Conservation (phyloP, 2,329 filamentous ascomycete genomes). For the Colletotrichum endophyticum region DNA sequence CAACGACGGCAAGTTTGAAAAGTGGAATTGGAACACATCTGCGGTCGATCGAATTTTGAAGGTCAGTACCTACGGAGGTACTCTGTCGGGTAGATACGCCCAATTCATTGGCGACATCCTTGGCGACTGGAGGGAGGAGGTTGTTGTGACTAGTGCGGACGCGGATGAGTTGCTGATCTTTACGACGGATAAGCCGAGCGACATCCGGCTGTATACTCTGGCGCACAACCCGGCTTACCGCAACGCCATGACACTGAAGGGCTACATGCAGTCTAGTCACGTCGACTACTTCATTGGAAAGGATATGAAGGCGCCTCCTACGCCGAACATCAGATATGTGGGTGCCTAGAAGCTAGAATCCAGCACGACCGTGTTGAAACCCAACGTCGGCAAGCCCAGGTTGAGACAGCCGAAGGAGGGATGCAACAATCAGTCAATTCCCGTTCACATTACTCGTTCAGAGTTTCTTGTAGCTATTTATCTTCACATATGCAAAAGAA, state of each 20-base stretch:
- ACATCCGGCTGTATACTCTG: conserved; percentile 26
- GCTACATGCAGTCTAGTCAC: conserved; percentile 26
- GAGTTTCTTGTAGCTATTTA: background rate
- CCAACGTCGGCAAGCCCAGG: background rate
- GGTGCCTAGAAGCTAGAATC: background rate
- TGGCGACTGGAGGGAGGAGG: conserved; percentile 27
- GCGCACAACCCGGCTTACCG: conserved; percentile 29
- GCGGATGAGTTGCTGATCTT: conserved; percentile 25
- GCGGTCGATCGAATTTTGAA: background rate
- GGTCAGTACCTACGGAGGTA: conserved; percentile 6
- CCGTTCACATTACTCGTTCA: background rate
- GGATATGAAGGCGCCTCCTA: conserved; percentile 20
- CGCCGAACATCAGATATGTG: conserved; percentile 11
- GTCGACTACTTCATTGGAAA: conserved; percentile 26
- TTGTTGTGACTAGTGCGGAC: conserved; percentile 18
- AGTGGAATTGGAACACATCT: conserved; percentile 20
- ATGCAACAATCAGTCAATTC: background rate
- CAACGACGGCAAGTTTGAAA: conserved; percentile 27
- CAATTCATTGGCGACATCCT: conserved; percentile 24
- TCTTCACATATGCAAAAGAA: background rate
- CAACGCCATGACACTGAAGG: conserved; percentile 28
- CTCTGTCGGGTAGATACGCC: conserved; percentile 6
- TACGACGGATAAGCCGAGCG: conserved; percentile 23
- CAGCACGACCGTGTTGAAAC: background rate
- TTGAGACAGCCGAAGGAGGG: background rate